phyloP scores from a whole-genome alignment of 371 early-diverging fungal species.

The Coemansia sp. region DNA sequence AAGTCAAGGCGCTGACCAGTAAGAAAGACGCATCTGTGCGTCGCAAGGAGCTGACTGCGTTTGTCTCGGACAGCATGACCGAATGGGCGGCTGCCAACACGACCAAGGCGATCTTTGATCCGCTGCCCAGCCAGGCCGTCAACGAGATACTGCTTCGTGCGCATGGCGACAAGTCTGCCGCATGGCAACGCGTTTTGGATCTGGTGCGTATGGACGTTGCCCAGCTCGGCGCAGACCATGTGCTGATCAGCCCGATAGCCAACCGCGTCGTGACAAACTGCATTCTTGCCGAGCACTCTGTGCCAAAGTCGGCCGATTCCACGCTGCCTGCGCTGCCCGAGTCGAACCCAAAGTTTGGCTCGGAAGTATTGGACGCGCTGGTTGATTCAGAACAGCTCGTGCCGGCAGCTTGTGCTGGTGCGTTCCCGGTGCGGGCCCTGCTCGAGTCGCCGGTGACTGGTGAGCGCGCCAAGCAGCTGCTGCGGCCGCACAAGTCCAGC shows the following conservation, averaged over 20 bases:
- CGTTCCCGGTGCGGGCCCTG: slow-evolving; percentile 50
- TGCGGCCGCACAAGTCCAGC: slow-evolving; percentile 15
- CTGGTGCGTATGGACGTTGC: slow-evolving; percentile 15
- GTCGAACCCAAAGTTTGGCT: slow-evolving; percentile 27
- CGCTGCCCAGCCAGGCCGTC: slow-evolving; percentile 68
- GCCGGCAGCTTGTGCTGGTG: slow-evolving; percentile 41
- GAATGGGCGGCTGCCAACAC: slow-evolving; percentile 60
- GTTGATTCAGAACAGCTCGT: slow-evolving; percentile 18
- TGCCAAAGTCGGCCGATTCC: slow-evolving; percentile 14
- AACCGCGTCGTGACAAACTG: slow-evolving; percentile 49
- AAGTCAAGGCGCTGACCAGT: slow-evolving; percentile 62
- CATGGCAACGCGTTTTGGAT: slow-evolving; percentile 28
- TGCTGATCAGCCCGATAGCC: slow-evolving; percentile 36
- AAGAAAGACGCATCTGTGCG: slow-evolving; percentile 71
- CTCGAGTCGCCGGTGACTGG: slow-evolving; percentile 47
- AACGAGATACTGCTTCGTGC: slow-evolving; percentile 71
- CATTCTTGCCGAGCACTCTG: slow-evolving; percentile 41
- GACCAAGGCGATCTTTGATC: slow-evolving; percentile 58
- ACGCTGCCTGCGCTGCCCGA: slow-evolving; percentile 20
- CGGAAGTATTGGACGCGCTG: slow-evolving; percentile 26
- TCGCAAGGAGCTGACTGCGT: slow-evolving; percentile 61
- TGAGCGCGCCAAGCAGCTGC: slow-evolving; percentile 22
- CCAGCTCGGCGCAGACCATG: slow-evolving; percentile 20
- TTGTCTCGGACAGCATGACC: slow-evolving; percentile 61
- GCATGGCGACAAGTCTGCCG: slow-evolving; percentile 25